A percentile compares a stretch with the other conserved stretches of the same genome.
Conservation (phyloP, 2,329 filamentous ascomycete genomes). For the Epichloe amarillans region DNA sequence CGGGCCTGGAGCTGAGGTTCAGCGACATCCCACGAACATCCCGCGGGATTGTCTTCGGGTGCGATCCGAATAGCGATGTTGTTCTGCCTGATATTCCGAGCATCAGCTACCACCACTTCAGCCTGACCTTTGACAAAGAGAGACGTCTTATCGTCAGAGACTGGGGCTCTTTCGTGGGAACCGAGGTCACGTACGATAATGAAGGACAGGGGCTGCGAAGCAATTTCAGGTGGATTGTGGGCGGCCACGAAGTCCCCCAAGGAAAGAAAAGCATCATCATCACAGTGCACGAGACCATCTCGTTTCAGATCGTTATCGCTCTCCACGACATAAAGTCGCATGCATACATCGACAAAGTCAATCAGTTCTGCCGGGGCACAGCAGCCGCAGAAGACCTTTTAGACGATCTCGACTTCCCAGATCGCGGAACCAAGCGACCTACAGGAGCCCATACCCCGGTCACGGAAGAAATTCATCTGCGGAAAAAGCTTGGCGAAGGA, state of each 20-base stretch:
- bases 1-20: no score
- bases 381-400: background rate
- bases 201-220: no score
- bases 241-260: no score
- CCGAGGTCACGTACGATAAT: no score
- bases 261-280: no score
- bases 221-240: no score
- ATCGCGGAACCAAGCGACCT: background rate
- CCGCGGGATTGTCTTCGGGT: background rate
- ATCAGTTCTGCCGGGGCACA: background rate
- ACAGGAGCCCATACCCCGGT: background rate
- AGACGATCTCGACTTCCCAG: background rate
- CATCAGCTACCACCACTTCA: slow-evolving; percentile 3
- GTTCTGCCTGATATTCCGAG: background rate
- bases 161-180: background rate
- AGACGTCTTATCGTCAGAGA: slow-evolving; percentile 9
- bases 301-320: no score
- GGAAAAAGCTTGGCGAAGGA: slow-evolving; percentile 6
- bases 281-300: no score
- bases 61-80: background rate
- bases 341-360: background rate
- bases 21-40: no score
- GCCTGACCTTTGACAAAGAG: slow-evolving; percentile 8
- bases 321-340: background rate
- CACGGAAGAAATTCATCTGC: slow-evolving; percentile 5